Evolutionary conservation across 257 asterid genomes (phyloP), one percentile per base, ranked within the genome.

Genomic region (Solanum etuberosum): DNA sequence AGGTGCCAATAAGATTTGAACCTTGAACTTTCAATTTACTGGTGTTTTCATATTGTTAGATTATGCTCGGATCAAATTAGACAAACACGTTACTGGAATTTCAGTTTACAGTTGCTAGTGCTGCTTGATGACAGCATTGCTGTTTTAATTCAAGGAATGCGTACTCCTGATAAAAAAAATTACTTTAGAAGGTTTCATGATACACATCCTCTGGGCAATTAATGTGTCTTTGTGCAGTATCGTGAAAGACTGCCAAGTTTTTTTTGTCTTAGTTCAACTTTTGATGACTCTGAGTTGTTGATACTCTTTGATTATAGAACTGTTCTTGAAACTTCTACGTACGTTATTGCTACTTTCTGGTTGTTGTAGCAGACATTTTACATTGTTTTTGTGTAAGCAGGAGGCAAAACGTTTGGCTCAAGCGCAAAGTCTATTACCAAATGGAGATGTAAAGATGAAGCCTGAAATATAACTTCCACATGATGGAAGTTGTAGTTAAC

Each of bases 361-460:
- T 48, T 29, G 29, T 29, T 48, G 63, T 46, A 29, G 29, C 59
- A 54, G 20, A 63, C 23, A 71, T 61, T 20, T 80, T 46, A 9
- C 9, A 59, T 81, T 81, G 43, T 31, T 81, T 87, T 14, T 10
- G 8, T 46, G 42, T 78, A 68, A 37, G 90, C 93, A 93, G 97
- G 98, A 94, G 89, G 35, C 89, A 54, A 94, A 92, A 86, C 92
- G 93, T 38, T 81, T 72, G 37, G 90, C 91, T 12, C 93, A 92
- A 87, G 85, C 93, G 18, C 98, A 92, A 89, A 91, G 86, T 81
- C 86, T 86, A 70, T 90, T 93, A 32, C 93, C 95, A 6, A 92
- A 93, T 85, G 97, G 97, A 73, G 95, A 93, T 85, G 91, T 87
- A n/a, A 94, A 93, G 91, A 88, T 92, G 34, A 90, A 90, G 93